phyloP scores from a whole-genome alignment of 1,284 basidiomycete genomes.

The Cystobasidiaceae sp. region DNA sequence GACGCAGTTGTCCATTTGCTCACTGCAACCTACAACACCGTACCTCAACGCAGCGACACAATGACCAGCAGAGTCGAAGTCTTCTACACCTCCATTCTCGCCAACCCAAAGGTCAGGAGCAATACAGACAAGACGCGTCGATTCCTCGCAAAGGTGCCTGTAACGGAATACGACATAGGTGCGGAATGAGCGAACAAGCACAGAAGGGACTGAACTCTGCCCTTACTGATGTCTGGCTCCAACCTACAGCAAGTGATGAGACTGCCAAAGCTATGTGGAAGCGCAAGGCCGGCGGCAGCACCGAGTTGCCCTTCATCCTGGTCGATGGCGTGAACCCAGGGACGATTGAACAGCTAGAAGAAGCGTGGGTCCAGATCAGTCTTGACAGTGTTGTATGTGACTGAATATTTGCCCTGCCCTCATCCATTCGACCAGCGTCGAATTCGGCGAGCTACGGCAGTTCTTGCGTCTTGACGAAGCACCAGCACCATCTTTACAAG shows the following conservation, averaged over 20 bases:
- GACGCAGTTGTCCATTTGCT: background rate
- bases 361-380: constrained; percentile 16
- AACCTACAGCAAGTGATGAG: constrained; percentile 6
- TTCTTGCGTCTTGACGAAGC: constrained; percentile 26
- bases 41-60: background rate
- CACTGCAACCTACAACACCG: background rate
- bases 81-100: constrained; percentile 28
- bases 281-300: constrained; percentile 24
- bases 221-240: background rate
- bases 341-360: constrained; percentile 17
- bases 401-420: too few relatives aligned
- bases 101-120: constrained; percentile 22
- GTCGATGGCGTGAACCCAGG: constrained; percentile 23
- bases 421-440: background rate
- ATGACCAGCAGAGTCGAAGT: constrained; percentile 30
- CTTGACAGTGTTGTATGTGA: too few relatives aligned
- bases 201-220: background rate
- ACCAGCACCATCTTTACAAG: constrained; percentile 23
- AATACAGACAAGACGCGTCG: constrained; percentile 24
- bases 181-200: background rate
- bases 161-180: constrained; percentile 20
- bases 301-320: constrained; percentile 26
- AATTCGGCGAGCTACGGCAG: constrained; percentile 24
- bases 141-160: constrained; percentile 23
- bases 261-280: constrained; percentile 27